Conservation (phyloP, 2,329 filamentous ascomycete species). For the Trichophyton benhamiae region DNA sequence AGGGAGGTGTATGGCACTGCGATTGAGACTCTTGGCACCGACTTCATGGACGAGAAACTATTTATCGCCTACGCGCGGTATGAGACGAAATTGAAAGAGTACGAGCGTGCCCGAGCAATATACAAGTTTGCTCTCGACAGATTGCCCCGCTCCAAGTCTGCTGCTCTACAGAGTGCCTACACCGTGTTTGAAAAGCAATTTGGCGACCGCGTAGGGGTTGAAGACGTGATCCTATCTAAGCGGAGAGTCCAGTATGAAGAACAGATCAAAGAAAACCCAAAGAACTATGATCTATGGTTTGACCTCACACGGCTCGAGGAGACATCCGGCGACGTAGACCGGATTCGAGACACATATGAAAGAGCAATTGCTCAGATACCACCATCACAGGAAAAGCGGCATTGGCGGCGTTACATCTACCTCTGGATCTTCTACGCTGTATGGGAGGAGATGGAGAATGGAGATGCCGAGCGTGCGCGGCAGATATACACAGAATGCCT, state of each 20-base stretch:
- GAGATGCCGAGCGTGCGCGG: slow-evolving; percentile 63
- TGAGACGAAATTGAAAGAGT: slow-evolving; percentile 88
- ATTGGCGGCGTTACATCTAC: slow-evolving; percentile 96
- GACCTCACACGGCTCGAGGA: slow-evolving; percentile 90
- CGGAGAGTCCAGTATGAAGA: slow-evolving; percentile 88
- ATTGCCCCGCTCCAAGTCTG: slow-evolving; percentile 74
- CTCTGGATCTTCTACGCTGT: slow-evolving; percentile 96
- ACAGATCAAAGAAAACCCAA: slow-evolving; percentile 81
- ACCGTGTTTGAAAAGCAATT: slow-evolving; percentile 98
- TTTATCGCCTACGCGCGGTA: slow-evolving; percentile 95
- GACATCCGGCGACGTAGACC: slow-evolving; percentile 64
- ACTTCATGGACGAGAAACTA: slow-evolving; percentile 90
- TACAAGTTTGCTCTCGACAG: slow-evolving; percentile 95
- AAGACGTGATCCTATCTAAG: slow-evolving; percentile 92
- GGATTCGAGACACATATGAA: slow-evolving; percentile 86
- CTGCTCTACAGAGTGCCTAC: slow-evolving; percentile 79
- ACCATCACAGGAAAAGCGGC: slow-evolving; percentile 88
- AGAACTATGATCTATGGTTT: slow-evolving; percentile 96
- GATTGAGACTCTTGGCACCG: slow-evolving; percentile 79
- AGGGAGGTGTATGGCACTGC: slow-evolving; percentile 82
- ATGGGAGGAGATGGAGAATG: slow-evolving; percentile 81
- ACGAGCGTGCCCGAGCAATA: slow-evolving; percentile 83
- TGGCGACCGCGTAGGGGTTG: slow-evolving; percentile 82
- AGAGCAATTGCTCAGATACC: slow-evolving; percentile 90
- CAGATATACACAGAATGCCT: slow-evolving; percentile 88